These are phyloP conservation scores for Epithemia pelagica DNA, from an alignment of 108 stramenopile species.

Conservation along the genomic window DNA sequence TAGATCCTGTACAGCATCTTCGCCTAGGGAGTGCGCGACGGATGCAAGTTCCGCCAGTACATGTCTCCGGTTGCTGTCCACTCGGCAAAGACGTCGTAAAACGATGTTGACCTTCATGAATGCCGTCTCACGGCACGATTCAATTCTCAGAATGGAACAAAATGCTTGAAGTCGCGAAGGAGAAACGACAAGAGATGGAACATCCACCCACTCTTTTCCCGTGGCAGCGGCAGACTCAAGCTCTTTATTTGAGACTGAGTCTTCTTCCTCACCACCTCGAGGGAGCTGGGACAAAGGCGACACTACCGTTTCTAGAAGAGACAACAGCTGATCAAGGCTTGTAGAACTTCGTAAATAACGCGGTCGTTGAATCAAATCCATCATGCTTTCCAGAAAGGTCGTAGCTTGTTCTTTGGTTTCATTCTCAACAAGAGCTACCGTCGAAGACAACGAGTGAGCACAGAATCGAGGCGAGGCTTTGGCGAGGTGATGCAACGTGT, in stretches of 20 bases:
- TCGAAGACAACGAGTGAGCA: slow-evolving; percentile 24
- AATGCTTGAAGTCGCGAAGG: slow-evolving; percentile 55
- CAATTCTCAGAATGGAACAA: slow-evolving; percentile 63
- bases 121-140: slow-evolving; percentile 68
- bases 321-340: slow-evolving; percentile 73
- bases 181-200: slow-evolving; percentile 60
- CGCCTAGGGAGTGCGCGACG: slow-evolving; percentile 64
- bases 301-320: slow-evolving; percentile 57
- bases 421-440: slow-evolving; percentile 7
- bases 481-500: slow-evolving; percentile 38
- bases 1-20: slow-evolving; percentile 65
- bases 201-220: slow-evolving; percentile 69
- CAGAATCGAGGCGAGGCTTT: slow-evolving; percentile 61
- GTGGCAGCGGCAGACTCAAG: slow-evolving; percentile 35
- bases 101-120: slow-evolving; percentile 73
- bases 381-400: slow-evolving; percentile 50
- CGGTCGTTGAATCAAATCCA: slow-evolving; percentile 62
- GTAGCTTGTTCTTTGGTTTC: not conserved
- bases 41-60: slow-evolving; percentile 52
- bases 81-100: slow-evolving; percentile 57
- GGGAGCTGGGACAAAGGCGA: slow-evolving; percentile 73
- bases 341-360: slow-evolving; percentile 56
- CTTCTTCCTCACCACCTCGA: slow-evolving; percentile 43
- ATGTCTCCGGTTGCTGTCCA: slow-evolving; percentile 51
- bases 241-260: slow-evolving; percentile 44